These are phyloP conservation scores for Apophysomyces elegans DNA, from an alignment of 371 early-diverging fungal species.

Conservation along the genomic window DNA sequence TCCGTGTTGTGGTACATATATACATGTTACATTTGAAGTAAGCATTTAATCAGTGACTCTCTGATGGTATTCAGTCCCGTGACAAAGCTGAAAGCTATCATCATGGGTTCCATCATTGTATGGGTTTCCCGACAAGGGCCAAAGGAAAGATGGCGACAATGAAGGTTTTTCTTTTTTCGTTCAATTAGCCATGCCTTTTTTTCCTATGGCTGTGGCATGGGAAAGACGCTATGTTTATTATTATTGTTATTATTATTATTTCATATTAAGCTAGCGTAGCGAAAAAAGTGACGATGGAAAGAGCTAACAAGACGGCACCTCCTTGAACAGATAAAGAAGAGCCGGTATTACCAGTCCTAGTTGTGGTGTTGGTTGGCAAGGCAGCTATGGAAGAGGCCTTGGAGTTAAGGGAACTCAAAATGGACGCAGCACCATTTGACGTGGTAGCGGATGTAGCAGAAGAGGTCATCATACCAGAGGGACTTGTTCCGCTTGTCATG, in stretches of 20 bases:
- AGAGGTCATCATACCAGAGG: not conserved
- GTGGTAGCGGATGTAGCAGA: not conserved
- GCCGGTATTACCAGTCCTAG: not conserved
- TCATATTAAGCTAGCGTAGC: not conserved
- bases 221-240: not conserved
- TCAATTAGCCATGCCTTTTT: too few species aligned
- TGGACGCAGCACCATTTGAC: not conserved
- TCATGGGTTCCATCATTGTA: too few species aligned
- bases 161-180: too few species aligned
- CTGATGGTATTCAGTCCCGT: too few species aligned
- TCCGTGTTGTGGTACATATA: too few species aligned
- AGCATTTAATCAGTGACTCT: too few species aligned
- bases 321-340: not conserved
- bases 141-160: too few species aligned
- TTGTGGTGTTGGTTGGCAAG: not conserved
- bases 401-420: not conserved
- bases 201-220: not conserved
- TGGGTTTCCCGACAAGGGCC: too few species aligned
- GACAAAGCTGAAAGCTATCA: too few species aligned
- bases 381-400: slow-evolving; percentile 1
- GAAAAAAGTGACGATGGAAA: not conserved
- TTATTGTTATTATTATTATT: too few species aligned
- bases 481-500: not conserved
- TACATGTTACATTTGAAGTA: too few species aligned
- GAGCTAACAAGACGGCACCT: not conserved